Evolutionary conservation across 2,329 filamentous ascomycete species (phyloP).

Genomic region (Venturia carpophila): DNA sequence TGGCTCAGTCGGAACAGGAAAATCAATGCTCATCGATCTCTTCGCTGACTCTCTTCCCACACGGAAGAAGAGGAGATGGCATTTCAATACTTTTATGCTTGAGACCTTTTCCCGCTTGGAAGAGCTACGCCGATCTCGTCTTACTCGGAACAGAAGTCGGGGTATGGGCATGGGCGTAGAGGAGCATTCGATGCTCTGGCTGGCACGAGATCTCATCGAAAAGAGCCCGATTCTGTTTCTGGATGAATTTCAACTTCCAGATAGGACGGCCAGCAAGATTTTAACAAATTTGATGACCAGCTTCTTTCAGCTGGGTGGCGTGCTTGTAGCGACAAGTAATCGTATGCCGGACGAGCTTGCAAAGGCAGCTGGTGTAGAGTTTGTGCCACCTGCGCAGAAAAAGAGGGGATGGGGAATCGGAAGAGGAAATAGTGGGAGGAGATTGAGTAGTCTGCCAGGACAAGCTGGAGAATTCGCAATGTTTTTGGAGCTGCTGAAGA

Average conservation of each 20-base stretch:
- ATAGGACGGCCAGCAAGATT: conserved; percentile 69
- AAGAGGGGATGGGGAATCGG: conserved; percentile 45
- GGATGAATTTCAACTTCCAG: conserved; percentile 77
- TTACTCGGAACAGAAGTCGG: neutral
- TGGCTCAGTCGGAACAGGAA: conserved; percentile 75
- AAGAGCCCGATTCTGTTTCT: conserved; percentile 70
- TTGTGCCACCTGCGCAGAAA: conserved; percentile 47
- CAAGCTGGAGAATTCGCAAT: conserved; percentile 61
- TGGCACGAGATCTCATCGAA: conserved; percentile 68
- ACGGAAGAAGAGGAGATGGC: conserved; percentile 64
- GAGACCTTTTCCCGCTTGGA: conserved; percentile 68
- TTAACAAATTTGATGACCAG: conserved; percentile 68
- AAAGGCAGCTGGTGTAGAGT: conserved; percentile 65
- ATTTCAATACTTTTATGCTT: conserved; percentile 83
- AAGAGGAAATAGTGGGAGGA: conserved; percentile 30
- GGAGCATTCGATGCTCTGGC: conserved; percentile 63
- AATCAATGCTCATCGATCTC: conserved; percentile 76
- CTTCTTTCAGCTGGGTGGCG: conserved; percentile 76
- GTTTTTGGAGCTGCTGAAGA: conserved; percentile 68
- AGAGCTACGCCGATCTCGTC: conserved; percentile 42
- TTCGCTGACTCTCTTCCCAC: conserved; percentile 72
- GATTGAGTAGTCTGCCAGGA: conserved; percentile 40
- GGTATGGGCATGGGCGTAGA: conserved; percentile 25
- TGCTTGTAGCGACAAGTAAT: conserved; percentile 73
- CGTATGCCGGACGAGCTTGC: conserved; percentile 75